Base-by-base conservation (phyloP, 2,329 filamentous ascomycete genomes). In the Cladosporium sp. region DNA sequence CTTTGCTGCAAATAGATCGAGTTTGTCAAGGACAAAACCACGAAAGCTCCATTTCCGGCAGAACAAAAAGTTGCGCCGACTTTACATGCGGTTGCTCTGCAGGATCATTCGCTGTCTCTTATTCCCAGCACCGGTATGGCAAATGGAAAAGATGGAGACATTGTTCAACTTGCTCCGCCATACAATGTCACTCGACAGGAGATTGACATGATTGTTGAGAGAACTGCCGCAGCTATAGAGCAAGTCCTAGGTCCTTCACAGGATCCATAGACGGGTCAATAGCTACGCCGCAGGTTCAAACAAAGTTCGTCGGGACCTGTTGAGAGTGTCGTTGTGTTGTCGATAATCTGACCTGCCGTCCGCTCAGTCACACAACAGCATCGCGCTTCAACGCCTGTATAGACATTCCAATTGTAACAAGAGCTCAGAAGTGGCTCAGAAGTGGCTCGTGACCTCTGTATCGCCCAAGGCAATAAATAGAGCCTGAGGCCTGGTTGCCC, bases 101-200 rank as follows among this genome's bases (percentile, higher is more conserved):
- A 71, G 36, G 66, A 70, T 14, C 46, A 53, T 26, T 53, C 26
- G 6, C 82, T 89, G 64, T 82, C 82, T 1, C 69, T 91, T 3
- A 90, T 91, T 70, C 86, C 86, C 1, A 87, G 87, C 0, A 76
- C 78, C 0, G 88, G 88, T 1, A 86, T 86, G 0, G 84, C 80
- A 0, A 86, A 90, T 49, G 79, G 83, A 0, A 71, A 74, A 16
- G 73, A 75, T 2, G 89, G 89, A 5, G 90, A 93, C 71, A 87
- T 90, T 73, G 78, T 91, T 28, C 81, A 92, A 46, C 71, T 92
- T 14, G 84, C 88, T 1, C 90, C 90, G 3, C 83, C 89, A 0
- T 91, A 86, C 75, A 91, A 85, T 54, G 80, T 87, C 26, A 86
- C 82, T 0, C 75, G 75, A 48, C 79, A 79, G 13, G 86, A 89